These are phyloP conservation scores for Aspergillus cavernicola DNA, from an alignment of 495 filamentous ascomycete genomes.

Conservation along the genomic window DNA sequence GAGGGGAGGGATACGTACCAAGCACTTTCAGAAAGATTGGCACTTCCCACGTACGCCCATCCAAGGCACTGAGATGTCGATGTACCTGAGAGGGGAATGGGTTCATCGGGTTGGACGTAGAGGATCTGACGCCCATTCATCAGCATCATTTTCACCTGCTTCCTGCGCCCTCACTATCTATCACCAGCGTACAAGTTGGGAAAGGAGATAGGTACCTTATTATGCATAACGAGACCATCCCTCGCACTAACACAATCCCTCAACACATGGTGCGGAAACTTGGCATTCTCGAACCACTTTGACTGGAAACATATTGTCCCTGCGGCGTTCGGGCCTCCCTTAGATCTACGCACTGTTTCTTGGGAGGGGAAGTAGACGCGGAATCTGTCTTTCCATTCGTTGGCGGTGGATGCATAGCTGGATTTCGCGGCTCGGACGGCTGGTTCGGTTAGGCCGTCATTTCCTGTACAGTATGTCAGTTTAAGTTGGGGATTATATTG, in stretches of 20 bases:
- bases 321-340: constrained; percentile 53
- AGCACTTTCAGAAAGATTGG: constrained; percentile 87
- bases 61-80: constrained; percentile 34
- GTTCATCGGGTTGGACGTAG: constrained; percentile 53
- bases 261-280: constrained; percentile 68
- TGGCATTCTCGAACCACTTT: constrained; percentile 59
- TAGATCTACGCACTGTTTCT: constrained; percentile 63
- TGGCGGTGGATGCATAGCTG: constrained; percentile 23
- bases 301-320: constrained; percentile 79
- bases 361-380: constrained; percentile 81
- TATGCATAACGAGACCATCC: constrained; percentile 76
- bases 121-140: constrained; percentile 44
- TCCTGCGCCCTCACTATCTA: too few species aligned
- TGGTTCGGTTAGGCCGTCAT: constrained; percentile 57
- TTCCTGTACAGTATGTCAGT: constrained; percentile 37
- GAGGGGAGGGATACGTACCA: constrained; percentile 56
- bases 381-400: constrained; percentile 51
- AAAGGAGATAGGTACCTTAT: constrained; percentile 51
- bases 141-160: neutral
- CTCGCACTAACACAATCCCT: constrained; percentile 70
- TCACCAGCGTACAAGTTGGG: neutral
- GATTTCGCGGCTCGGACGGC: constrained; percentile 39
- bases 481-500: constrained; percentile 2
- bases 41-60: constrained; percentile 89
- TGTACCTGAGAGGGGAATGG: constrained; percentile 23